Evolutionary conservation across 768 basidiomycete species (phyloP), one percentile per base, ranked within the genome.

Genomic region (Mycena rebaudengoi): DNA sequence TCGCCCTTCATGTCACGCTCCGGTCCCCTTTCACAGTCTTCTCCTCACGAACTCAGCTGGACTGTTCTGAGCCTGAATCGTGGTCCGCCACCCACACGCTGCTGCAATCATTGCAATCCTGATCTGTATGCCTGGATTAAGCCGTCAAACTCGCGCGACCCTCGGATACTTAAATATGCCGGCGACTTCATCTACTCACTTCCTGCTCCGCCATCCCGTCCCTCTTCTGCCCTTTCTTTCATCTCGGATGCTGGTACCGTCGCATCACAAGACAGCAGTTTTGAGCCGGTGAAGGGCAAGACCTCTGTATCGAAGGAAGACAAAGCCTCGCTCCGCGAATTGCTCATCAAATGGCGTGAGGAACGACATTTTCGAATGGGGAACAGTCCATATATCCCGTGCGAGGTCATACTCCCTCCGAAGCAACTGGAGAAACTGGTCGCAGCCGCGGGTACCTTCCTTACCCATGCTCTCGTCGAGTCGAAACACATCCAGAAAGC

Each of bases 51-150:
- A 29, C 26, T 60, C 18, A 40, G 29, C 59, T 43, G 60, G 56
- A 58, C 39, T 25, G 56, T 58, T 49, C 45, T 45, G 28, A 21
- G 29, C 39, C 35, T 35, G 10, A 26, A 40, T 7, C 28, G 28
- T 5, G 41, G 10, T 28, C 25, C 32, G 11, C 37, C 59, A 13
- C 18, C 33, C 14, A 16, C 41, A 7, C 25, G 60, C 7, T 62
- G 60, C 59, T 62, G 60, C 39, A 12, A 32, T 20, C 26, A 26
- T n/a, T 62, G 60, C 41, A 60, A 62, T 44, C 58, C 60, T 18
- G 20, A 11, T n/a, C 58, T 62, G 12, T 25, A 13, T 20, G 52
- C 20, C 12, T 37, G 20, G 11, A 35, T 16, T 32, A 52, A 35
- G 21, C 23, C 49, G 7, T 28, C 25, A 10, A 23, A 14, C 28